Evolutionary conservation across 2,329 filamentous ascomycete genomes (phyloP), one percentile per base, ranked within the genome.

Genomic region (Aspergillaceae sp.): DNA sequence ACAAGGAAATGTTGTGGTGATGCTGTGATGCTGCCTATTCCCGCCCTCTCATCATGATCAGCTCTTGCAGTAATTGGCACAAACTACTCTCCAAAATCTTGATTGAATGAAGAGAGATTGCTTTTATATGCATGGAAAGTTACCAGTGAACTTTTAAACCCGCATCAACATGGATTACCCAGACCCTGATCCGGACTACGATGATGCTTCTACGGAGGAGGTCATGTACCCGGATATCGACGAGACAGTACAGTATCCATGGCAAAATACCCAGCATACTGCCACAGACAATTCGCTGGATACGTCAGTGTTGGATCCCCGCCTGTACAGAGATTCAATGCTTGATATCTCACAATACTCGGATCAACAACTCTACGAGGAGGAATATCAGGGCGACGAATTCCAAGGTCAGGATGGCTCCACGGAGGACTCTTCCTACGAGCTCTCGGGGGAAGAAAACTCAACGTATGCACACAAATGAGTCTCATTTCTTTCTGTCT

Each of bases 151-250:
- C 3, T n/a, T 11, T 30, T 26, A 43, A 29, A 35, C 5, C 11
- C 36, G 19, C 26, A 19, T 19, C 36, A 28, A 26, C 26, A 43
- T 43, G 42, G 33, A 43, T 7, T 42, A 42, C 19, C 19, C 35
- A 3, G 35, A 37, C 7, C 8, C 5, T n/a, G 11, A 29, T 29
- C 19, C 37, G 29, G 34, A 53, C 48, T 34, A 58, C 58, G 56
- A 54, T 27, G 42, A 43, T 7, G 35, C 48, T 32, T 42, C 44
- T 7, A 19, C 46, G 19, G 48, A 30, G n/a, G 40, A 61, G 30
- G 51, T 55, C 26, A 45, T 41, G 32, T 66, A 66, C 47, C 62
- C 64, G 7, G 62, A 64, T 42, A 59, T 64, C 47, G 58, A 64
- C 48, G 63, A 64, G 45, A 50, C 50, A 3, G 34, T 59, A 9